Conservation (phyloP, 2,329 filamentous ascomycete genomes). For the Verticillium klebahnii region DNA sequence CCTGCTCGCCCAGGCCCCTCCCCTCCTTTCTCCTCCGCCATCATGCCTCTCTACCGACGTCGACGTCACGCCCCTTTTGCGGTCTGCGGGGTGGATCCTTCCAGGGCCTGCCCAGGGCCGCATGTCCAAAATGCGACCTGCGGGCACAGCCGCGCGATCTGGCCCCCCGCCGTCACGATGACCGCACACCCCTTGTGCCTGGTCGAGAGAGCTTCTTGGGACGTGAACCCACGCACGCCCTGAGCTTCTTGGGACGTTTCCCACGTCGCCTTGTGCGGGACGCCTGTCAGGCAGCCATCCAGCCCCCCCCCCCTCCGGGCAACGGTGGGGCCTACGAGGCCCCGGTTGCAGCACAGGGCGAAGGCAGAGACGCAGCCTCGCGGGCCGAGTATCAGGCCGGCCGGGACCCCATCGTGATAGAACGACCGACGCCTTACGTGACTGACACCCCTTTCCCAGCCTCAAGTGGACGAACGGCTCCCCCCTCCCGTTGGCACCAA, state of each 20-base stretch:
- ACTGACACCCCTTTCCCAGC: neutral
- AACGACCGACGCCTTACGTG: neutral
- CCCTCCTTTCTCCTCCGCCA: neutral
- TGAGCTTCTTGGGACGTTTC: neutral
- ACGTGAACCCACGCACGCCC: neutral
- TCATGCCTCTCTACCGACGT: neutral
- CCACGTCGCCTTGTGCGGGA: neutral
- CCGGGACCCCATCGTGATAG: too few species aligned
- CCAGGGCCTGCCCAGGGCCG: neutral
- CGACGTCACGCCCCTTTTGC: neutral
- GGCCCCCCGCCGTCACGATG: neutral
- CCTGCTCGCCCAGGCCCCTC: neutral
- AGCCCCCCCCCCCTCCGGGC: neutral
- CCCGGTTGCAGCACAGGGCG: neutral
- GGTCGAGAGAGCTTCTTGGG: too few species aligned
- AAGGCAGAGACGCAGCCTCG: neutral
- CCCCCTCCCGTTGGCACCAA: neutral
- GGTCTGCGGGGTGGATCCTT: neutral
- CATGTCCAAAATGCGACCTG: neutral
- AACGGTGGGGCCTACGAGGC: neutral
- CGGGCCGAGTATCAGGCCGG: neutral
- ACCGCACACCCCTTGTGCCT: neutral
- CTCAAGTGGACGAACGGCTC: neutral
- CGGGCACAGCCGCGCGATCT: neutral
- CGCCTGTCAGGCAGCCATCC: neutral